Conservation (phyloP, 306 rosid genomes). For the Fragaria iinumae region DNA sequence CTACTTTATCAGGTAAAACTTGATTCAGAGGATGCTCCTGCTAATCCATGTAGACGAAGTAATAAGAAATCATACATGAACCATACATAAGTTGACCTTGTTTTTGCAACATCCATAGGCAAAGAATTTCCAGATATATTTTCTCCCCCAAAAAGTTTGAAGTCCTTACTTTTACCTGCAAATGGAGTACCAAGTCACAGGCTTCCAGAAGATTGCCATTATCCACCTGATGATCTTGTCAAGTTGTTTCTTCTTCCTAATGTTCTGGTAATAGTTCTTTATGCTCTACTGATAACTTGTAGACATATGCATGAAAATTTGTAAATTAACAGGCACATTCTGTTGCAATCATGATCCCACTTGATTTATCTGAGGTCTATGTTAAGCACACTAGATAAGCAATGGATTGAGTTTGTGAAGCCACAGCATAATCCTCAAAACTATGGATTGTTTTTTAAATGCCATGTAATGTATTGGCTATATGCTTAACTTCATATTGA, state of each 20-base stretch:
- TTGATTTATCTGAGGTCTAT: not conserved
- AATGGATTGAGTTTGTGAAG: not conserved
- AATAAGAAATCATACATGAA: conserved; percentile 6
- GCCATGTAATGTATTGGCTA: not conserved
- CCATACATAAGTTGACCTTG: conserved; percentile 8
- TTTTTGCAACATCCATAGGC: conserved; percentile 11
- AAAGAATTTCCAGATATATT: conserved; percentile 20
- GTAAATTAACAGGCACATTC: not conserved
- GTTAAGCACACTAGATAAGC: conserved; percentile 7
- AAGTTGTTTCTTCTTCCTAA: conserved; percentile 35
- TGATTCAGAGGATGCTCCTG: conserved; percentile 14
- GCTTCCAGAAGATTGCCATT: conserved; percentile 33
- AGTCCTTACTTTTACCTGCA: conserved; percentile 21
- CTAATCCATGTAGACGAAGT: not conserved
- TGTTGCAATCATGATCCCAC: not conserved
- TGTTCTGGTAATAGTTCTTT: conserved; percentile 27
- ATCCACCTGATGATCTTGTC: conserved; percentile 27
- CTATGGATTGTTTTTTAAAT: not conserved
- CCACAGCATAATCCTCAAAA: not conserved
- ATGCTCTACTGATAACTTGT: not conserved
- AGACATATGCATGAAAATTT: not conserved
- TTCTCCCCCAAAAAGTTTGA: conserved; percentile 10
- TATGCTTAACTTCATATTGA: not conserved
- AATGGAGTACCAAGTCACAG: conserved; percentile 14
- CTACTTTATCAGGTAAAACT: not conserved